A percentile compares a stretch with the other conserved stretches of the same genome.
These are phyloP conservation scores for Dactylellina leptospora DNA, from an alignment of 2,329 filamentous ascomycete species.

Conservation along the genomic window DNA sequence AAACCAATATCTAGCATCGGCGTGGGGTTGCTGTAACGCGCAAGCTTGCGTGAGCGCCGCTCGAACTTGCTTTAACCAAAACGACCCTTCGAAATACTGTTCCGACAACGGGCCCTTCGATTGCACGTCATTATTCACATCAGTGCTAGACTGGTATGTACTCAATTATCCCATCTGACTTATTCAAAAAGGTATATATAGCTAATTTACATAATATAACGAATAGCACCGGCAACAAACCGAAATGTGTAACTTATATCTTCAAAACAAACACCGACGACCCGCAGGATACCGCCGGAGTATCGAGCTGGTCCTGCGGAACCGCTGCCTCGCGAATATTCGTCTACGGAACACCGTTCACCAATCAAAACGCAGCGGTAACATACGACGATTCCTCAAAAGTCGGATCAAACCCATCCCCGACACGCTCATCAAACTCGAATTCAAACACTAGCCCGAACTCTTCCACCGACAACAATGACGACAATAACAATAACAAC, in stretches of 20 bases:
- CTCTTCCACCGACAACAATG: not conserved
- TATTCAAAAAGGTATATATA: too few species aligned
- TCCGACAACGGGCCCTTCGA: not conserved
- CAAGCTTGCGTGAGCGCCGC: slow-evolving; percentile 17
- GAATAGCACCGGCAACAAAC: slow-evolving; percentile 22
- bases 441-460: not conserved
- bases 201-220: too few species aligned
- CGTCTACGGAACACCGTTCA: slow-evolving; percentile 14
- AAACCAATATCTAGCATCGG: not conserved
- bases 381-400: slow-evolving; percentile 24
- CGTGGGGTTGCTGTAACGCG: slow-evolving; percentile 37
- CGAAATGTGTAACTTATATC: slow-evolving; percentile 38
- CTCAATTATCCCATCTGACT: too few species aligned
- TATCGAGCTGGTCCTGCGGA: slow-evolving; percentile 29
- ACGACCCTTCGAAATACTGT: slow-evolving; percentile 12
- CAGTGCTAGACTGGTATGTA: slow-evolving; percentile 20
- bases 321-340: slow-evolving; percentile 17
- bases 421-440: not conserved
- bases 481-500: not conserved
- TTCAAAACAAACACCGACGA: slow-evolving; percentile 22
- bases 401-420: not conserved
- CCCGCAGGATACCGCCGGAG: slow-evolving; percentile 10
- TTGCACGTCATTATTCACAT: slow-evolving; percentile 16
- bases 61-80: slow-evolving; percentile 16
- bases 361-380: slow-evolving; percentile 1